Evolutionary conservation across 2,329 filamentous ascomycete species (phyloP).

Genomic region (Fusarium bactridioides): DNA sequence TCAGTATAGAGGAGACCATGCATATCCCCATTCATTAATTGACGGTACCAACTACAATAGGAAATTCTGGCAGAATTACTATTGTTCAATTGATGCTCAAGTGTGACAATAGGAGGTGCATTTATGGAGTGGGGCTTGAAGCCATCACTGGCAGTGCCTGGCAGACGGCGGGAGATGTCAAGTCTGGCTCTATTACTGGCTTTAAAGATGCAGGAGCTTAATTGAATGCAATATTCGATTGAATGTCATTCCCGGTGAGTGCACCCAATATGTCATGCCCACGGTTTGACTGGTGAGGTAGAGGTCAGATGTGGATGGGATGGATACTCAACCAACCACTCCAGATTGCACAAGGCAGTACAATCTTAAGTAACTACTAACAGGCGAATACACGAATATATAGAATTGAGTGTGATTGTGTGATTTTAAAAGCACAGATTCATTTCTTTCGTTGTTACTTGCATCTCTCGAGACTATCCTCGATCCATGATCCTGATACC

Average conservation of each 20-base stretch:
- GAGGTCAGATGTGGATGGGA: not conserved
- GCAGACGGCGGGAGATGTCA: not conserved
- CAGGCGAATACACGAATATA: not conserved
- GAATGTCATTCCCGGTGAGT: not conserved
- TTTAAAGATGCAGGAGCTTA: not conserved
- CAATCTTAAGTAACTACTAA: not conserved
- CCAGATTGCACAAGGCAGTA: not conserved
- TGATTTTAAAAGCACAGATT: not conserved
- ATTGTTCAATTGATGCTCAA: constrained; percentile 17
- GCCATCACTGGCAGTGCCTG: not conserved
- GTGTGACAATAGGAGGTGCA: constrained; percentile 9
- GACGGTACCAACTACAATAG: not conserved
- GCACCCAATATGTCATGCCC: not conserved
- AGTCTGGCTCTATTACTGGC: not conserved
- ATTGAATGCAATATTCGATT: not conserved
- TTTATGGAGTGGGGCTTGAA: not conserved
- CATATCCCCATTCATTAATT: not conserved
- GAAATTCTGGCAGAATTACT: not conserved
- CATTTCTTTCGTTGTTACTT: not conserved
- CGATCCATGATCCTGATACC: constrained; percentile 14
- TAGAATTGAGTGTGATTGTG: not conserved
- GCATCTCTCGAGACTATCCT: constrained; percentile 1
- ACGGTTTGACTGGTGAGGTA: not conserved
- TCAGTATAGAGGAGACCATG: not conserved
- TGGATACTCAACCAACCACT: not conserved